These are phyloP conservation scores for Ascoidea rubescens DNA, from an alignment of 805 yeast genomes.

Conservation along the genomic window DNA sequence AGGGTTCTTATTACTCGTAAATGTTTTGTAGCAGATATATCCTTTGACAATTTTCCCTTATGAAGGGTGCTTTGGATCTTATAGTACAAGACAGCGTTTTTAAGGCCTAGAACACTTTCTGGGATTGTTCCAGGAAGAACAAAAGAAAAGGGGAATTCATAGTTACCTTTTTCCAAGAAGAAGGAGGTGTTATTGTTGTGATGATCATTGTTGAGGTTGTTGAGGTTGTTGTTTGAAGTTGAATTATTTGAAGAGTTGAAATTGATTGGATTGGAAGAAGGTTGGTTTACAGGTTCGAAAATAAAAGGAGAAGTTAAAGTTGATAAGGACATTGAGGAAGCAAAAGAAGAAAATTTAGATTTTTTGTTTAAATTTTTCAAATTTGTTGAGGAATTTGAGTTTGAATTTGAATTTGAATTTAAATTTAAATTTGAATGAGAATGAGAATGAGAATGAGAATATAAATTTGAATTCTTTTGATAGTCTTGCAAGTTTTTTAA, in stretches of 20 bases:
- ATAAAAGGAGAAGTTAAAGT: background rate
- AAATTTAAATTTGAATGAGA: too few relatives aligned
- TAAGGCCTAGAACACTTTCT: conserved; percentile 84
- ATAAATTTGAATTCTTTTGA: too few relatives aligned
- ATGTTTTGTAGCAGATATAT: conserved; percentile 53
- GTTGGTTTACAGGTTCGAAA: background rate
- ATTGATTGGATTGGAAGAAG: background rate
- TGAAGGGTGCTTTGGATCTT: conserved; percentile 70
- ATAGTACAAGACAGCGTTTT: conserved; percentile 63
- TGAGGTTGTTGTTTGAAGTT: background rate
- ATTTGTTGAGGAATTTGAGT: background rate
- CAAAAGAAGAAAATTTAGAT: conserved; percentile 2
- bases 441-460: too few relatives aligned
- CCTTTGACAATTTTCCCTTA: conserved; percentile 61
- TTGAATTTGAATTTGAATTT: background rate
- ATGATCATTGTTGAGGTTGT: background rate
- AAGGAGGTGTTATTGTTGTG: background rate
- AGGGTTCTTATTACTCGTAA: conserved; percentile 75
- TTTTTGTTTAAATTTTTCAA: conserved; percentile 1
- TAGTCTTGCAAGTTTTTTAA: background rate
- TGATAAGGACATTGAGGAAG: conserved; percentile 1
- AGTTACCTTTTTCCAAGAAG: conserved; percentile 40
- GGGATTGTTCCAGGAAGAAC: conserved; percentile 73
- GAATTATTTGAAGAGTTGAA: background rate
- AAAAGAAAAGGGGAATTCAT: conserved; percentile 81